Base-by-base conservation (phyloP, 2,329 filamentous ascomycete species). In the Aspergillus tubingensis region DNA sequence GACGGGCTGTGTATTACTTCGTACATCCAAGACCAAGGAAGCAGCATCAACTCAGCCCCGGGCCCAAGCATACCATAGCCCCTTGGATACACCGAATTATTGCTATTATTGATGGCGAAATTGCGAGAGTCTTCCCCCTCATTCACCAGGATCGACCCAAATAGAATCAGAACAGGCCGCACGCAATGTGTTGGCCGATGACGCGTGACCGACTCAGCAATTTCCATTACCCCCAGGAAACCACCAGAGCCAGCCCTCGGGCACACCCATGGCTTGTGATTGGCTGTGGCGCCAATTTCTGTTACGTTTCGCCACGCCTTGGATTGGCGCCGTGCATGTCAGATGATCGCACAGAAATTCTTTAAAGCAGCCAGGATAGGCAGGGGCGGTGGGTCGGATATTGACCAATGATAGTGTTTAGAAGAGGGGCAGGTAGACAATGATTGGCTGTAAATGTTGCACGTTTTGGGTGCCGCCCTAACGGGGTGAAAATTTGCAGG, bases 251-350 rank as follows among this genome's bases (percentile, higher is more conserved):
- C 55, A 38, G 52, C 19, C 60, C 50, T n/a, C 51, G 60, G 58
- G 60, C 50, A 15, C 39, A 21, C 5, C 27, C 38, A 23, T 6
- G 11, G 39, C 4, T 43, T 25, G 27, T 67, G 49, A 76, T 76
- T 77, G 74, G 74, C 44, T 52, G 19, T 2, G 1, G 1, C 4
- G 13, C n/a, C 41, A 58, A 66, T 76, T 77, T 76, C 70, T 73
- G 63, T 77, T 77, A 77, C 74, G 74, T 76, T 67, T 71, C 57
- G 66, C 62, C 62, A 65, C 62, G 56, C 49, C 58, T 36, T 32
- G 30, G 38, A 66, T 57, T 66, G 67, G 61, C 60, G 53, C 50
- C 47, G 58, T 25, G 52, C 58, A 47, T 62, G 71, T 76, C 74
- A 76, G 71, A 74, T 76, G 74, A 76, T 69, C 57, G 56, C 17